Conservation (phyloP, 2,329 filamentous ascomycete species). For the Exophiala aquamarina region DNA sequence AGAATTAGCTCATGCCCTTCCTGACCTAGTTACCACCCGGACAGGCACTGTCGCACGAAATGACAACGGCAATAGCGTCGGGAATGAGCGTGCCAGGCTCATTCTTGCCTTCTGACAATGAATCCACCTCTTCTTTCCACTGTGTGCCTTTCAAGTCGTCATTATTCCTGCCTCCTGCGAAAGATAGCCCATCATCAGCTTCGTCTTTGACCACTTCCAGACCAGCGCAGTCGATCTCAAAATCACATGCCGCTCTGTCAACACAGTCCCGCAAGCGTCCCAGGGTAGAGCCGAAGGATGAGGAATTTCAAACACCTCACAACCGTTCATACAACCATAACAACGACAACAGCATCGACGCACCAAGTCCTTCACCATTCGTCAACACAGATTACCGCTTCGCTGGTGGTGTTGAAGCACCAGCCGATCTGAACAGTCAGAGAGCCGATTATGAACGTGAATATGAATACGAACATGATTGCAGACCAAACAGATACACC, state of each 20-base stretch:
- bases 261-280: slow-evolving; percentile 13
- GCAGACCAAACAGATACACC: slow-evolving; percentile 44
- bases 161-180: slow-evolving; percentile 15
- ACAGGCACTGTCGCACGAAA: not conserved
- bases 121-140: slow-evolving; percentile 8
- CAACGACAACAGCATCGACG: slow-evolving; percentile 6
- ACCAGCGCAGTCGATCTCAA: not conserved
- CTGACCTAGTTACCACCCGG: no score
- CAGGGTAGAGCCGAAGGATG: slow-evolving; percentile 3
- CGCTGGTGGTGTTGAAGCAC: slow-evolving; percentile 35
- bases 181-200: slow-evolving; percentile 3
- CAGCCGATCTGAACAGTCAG: slow-evolving; percentile 29
- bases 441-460: slow-evolving; percentile 26
- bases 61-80: not conserved
- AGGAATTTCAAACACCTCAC: not conserved
- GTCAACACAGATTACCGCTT: slow-evolving; percentile 41
- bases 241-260: not conserved
- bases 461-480: slow-evolving; percentile 38
- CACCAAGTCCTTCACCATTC: slow-evolving; percentile 36
- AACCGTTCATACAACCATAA: not conserved
- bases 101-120: slow-evolving; percentile 11
- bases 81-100: slow-evolving; percentile 16
- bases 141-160: slow-evolving; percentile 16
- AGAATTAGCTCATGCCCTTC: no score
- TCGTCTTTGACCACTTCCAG: slow-evolving; percentile 4